A percentile compares a stretch with the other conserved stretches of the same genome.
These are phyloP conservation scores for Penicillium silybi DNA, from an alignment of 495 filamentous ascomycete species.

Conservation along the genomic window DNA sequence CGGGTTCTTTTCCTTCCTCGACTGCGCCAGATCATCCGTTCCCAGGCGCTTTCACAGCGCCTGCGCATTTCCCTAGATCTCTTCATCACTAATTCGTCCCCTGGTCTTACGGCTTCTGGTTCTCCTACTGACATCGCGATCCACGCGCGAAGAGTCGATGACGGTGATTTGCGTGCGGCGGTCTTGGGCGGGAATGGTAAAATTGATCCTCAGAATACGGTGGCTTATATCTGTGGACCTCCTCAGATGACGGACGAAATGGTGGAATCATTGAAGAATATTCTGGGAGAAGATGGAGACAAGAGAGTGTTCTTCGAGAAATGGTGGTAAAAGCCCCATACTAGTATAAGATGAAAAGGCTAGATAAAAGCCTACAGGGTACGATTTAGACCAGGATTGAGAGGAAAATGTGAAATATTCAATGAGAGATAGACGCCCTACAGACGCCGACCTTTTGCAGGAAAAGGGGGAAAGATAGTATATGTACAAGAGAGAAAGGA, in stretches of 20 bases:
- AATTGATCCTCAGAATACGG: constrained; percentile 42
- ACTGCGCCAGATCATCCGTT: constrained; percentile 37
- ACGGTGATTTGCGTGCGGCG: constrained; percentile 45
- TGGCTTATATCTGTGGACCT: constrained; percentile 78
- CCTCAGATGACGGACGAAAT: constrained; percentile 77
- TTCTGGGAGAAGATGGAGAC: constrained; percentile 47
- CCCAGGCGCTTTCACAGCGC: constrained; percentile 24
- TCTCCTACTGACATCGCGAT: constrained; percentile 34
- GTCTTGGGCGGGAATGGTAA: constrained; percentile 34
- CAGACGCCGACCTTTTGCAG: constrained; percentile 24
- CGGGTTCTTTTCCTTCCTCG: constrained; percentile 59
- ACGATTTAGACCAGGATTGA: constrained; percentile 6
- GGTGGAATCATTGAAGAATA: constrained; percentile 48
- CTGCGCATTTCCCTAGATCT: constrained; percentile 35
- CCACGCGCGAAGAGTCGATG: constrained; percentile 44
- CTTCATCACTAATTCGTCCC: constrained; percentile 32
- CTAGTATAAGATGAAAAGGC: neutral
- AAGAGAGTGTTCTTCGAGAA: constrained; percentile 73
- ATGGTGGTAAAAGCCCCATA: constrained; percentile 62
- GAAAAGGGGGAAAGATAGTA: constrained; percentile 16
- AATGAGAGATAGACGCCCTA: constrained; percentile 17
- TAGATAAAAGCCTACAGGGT: neutral
- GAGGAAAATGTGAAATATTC: constrained; percentile 21
- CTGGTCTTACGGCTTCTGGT: constrained; percentile 5
- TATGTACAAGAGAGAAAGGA: constrained; percentile 25